Base-by-base conservation (phyloP, 306 rosid species). In the Citrullus amarus region DNA sequence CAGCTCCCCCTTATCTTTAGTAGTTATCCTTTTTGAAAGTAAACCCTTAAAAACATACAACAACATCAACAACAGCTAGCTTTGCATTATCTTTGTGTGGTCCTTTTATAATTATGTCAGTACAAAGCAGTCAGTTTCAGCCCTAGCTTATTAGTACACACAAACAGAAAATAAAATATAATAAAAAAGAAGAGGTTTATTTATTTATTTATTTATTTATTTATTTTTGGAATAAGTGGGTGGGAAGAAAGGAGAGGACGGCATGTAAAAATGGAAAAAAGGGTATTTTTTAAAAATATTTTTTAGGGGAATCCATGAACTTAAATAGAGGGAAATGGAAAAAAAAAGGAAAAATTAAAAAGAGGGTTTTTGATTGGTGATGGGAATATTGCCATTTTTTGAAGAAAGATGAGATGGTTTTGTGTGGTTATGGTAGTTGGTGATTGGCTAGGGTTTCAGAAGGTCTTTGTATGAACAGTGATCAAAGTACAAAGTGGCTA, bases 1-100 rank as follows among this genome's bases (percentile, higher is more conserved):
- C 65, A 75, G 8, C 50, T 75, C 66, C 17, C 15, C 67, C 79
- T 54, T 56, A 34, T 59, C 66, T 84, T 86, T 90, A 89, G 79
- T 79, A 89, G 89, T 92, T 86, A 90, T 89, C 97, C 66, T 84
- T 80, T 79, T 84, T 90, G 96, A 95, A 88, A 95, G 93, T 91
- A 90, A 95, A 96, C 84, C 76, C 11, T 50, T 8, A 41, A 44
- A n/a, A 39, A 9, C 30, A 39, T 69, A n/a, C 30, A 20, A 55
- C 61, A 57, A 57, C 61, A 32, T 8, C 6, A 17, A 32, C 9
- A 62, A 69, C 76, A 70, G 76, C 87, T 85, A 78, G 80, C 74
- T 85, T 75, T 83, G 90, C 83, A 78, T 81, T 76, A 76, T 66
- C 78, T 85, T 25, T 67, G 44, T 82, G 98, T 89, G 98, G 96